These are phyloP conservation scores for Tephrocybe sp. DNA, from an alignment of 768 basidiomycete genomes.

Conservation along the genomic window DNA sequence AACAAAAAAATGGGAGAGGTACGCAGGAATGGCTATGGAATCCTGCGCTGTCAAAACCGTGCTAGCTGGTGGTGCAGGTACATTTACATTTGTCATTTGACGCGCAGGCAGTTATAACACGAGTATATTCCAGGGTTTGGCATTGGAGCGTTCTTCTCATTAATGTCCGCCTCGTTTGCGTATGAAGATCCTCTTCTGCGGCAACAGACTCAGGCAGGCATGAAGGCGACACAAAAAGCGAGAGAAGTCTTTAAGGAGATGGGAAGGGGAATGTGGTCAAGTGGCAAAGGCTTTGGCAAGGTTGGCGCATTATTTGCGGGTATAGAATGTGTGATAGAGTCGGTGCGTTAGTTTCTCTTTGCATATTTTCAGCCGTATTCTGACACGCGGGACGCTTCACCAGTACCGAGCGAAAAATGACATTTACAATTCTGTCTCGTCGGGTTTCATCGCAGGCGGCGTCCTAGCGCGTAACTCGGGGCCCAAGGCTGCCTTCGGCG, in stretches of 20 bases:
- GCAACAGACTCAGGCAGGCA: conserved; percentile 49
- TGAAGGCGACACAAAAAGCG: conserved; percentile 75
- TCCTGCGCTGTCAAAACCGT: conserved; percentile 83
- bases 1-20: conserved; percentile 75
- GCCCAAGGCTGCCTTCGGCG: conserved; percentile 81
- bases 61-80: conserved; percentile 81
- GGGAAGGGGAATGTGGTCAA: conserved; percentile 89
- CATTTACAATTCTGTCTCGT: conserved; percentile 84
- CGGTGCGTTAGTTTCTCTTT: conserved; percentile 49
- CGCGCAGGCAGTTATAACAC: background rate
- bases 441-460: conserved; percentile 87
- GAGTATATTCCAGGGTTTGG: conserved; percentile 67
- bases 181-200: conserved; percentile 92
- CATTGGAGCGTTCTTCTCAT: conserved; percentile 91
- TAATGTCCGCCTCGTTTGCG: conserved; percentile 94
- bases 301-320: conserved; percentile 95
- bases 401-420: conserved; percentile 97
- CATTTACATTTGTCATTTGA: conserved; percentile 22
- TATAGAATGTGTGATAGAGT: conserved; percentile 93
- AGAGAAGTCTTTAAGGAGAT: conserved; percentile 88
- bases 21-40: conserved; percentile 72
- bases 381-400: background rate
- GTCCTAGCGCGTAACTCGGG: conserved; percentile 86
- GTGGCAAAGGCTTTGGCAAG: conserved; percentile 90
- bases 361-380: background rate